These are phyloP conservation scores for Alternaria ventricosa DNA, from an alignment of 2,329 filamentous ascomycete genomes.

Conservation along the genomic window DNA sequence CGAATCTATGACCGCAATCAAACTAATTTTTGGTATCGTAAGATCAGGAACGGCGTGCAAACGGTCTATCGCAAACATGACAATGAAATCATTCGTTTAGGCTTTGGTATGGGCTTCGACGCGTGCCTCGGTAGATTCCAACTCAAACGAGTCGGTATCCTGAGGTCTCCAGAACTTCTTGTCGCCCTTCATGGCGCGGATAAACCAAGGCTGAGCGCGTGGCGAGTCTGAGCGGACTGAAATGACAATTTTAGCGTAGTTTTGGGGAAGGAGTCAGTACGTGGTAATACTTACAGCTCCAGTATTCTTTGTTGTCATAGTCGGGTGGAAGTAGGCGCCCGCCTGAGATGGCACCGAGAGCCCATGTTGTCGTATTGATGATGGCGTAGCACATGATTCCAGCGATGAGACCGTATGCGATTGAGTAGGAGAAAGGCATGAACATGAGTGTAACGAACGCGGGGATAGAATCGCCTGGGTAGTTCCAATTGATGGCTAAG, in stretches of 20 bases:
- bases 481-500: slow-evolving; percentile 83
- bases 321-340: slow-evolving; percentile 31
- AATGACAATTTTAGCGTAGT: neutral
- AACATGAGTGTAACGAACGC: slow-evolving; percentile 83
- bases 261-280: neutral
- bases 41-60: neutral
- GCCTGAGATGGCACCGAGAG: slow-evolving; percentile 21
- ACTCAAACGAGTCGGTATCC: slow-evolving; percentile 29
- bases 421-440: slow-evolving; percentile 91
- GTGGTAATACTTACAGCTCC: slow-evolving; percentile 30
- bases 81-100: neutral
- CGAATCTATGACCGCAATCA: neutral
- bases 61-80: neutral
- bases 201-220: slow-evolving; percentile 35
- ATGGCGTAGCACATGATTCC: slow-evolving; percentile 78
- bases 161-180: slow-evolving; percentile 31
- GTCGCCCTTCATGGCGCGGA: slow-evolving; percentile 32
- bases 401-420: slow-evolving; percentile 83
- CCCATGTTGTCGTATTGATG: slow-evolving; percentile 72
- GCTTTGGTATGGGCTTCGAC: slow-evolving; percentile 9
- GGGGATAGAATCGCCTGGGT: slow-evolving; percentile 81
- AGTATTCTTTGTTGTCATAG: slow-evolving; percentile 39
- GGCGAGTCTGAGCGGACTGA: slow-evolving; percentile 27
- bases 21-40: neutral
- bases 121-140: slow-evolving; percentile 21